Conservation (phyloP, 768 basidiomycete genomes). For the Trametes maxima region DNA sequence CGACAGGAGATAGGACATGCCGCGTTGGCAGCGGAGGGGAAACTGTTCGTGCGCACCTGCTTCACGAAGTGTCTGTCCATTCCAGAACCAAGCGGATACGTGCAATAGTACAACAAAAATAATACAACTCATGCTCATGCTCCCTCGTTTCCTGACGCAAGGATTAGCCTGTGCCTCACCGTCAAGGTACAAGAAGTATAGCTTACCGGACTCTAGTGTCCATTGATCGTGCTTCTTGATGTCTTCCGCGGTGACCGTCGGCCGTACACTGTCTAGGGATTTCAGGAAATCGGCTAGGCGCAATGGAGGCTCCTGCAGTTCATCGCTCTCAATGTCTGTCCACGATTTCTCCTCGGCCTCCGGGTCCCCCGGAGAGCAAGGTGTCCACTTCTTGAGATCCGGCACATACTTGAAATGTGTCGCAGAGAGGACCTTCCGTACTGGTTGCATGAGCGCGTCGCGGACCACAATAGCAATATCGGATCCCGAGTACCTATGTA, state of each 20-base stretch:
- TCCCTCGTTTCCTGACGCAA: constrained; percentile 30
- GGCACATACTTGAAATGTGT: constrained; percentile 85
- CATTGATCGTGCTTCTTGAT: constrained; percentile 82
- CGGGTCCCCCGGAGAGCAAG: constrained; percentile 93
- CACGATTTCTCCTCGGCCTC: constrained; percentile 86
- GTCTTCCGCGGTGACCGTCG: constrained; percentile 88
- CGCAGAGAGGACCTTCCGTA: constrained; percentile 92
- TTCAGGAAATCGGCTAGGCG: constrained; percentile 79
- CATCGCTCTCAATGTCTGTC: constrained; percentile 85
- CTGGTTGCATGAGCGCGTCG: constrained; percentile 98
- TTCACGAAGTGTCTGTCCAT: not conserved
- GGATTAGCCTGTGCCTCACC: not conserved
- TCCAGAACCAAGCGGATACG: constrained; percentile 16
- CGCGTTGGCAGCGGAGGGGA: constrained; percentile 4
- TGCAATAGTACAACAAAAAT: constrained; percentile 20
- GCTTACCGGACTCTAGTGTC: constrained; percentile 81
- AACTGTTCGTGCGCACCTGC: not conserved
- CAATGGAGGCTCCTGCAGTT: constrained; percentile 87
- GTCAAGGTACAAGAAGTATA: not conserved
- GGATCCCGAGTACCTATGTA: constrained; percentile 79
- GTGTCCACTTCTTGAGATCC: constrained; percentile 72
- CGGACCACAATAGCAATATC: constrained; percentile 94
- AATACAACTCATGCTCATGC: constrained; percentile 20
- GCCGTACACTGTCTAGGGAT: constrained; percentile 74
- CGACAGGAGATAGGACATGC: not conserved